phyloP scores from a whole-genome alignment of 164 flowering plant species.

The Pachysandra terminalis region DNA sequence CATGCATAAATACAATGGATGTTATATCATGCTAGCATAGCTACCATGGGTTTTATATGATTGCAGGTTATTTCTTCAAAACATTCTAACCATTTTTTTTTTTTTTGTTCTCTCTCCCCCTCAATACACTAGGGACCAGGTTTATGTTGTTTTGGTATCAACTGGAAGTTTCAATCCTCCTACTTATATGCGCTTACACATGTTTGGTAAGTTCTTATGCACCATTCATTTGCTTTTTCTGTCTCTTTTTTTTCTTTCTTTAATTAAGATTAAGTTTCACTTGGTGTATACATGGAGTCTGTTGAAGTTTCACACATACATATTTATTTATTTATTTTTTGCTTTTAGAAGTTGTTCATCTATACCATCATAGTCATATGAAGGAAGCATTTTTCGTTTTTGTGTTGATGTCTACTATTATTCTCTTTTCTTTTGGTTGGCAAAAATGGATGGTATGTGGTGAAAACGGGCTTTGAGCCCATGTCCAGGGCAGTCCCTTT shows the following conservation, averaged over 20 bases:
- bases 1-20: not conserved
- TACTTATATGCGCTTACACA: constrained; percentile 81
- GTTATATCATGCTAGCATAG: not conserved
- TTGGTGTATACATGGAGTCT: not conserved
- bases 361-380: too few species aligned
- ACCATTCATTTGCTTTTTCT: not conserved
- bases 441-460: too few species aligned
- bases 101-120: not conserved
- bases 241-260: too few species aligned
- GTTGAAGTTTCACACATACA: not conserved
- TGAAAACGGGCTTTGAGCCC: too few species aligned
- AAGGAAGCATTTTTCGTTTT: too few species aligned
- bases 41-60: not conserved
- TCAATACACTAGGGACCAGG: constrained; percentile 32
- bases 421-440: too few species aligned
- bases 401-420: too few species aligned
- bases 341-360: too few species aligned
- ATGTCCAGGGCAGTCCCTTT: not conserved
- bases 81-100: not conserved
- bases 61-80: not conserved
- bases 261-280: not conserved
- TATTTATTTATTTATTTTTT: too few species aligned
- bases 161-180: constrained; percentile 98
- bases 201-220: constrained; percentile 60
- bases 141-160: constrained; percentile 63